Percentiles rank a stretch among this genome's conserved stretches.
Conservation (phyloP, 2,329 filamentous ascomycete genomes). For the Elsinoe australis region DNA sequence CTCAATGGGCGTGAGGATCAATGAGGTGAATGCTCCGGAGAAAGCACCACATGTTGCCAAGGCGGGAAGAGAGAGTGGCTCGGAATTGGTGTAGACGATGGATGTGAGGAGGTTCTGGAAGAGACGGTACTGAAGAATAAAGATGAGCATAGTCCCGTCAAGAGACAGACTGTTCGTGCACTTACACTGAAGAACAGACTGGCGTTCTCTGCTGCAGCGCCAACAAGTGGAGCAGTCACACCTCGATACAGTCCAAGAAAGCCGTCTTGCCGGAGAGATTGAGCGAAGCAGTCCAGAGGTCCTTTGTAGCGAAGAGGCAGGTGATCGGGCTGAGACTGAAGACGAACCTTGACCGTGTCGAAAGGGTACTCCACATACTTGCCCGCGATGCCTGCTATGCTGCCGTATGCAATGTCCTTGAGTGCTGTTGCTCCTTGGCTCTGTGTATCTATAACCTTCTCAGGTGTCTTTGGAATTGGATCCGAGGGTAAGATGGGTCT, state of each 20-base stretch:
- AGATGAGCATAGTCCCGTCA: constrained; percentile 22
- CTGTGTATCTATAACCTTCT: constrained; percentile 15
- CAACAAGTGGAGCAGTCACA: constrained; percentile 81
- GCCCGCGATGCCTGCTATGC: constrained; percentile 79
- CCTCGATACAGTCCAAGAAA: constrained; percentile 78
- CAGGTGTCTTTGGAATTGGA: not conserved
- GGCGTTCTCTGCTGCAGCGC: constrained; percentile 86
- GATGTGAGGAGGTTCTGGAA: constrained; percentile 55
- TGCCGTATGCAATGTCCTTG: constrained; percentile 84
- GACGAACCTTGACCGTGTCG: constrained; percentile 93
- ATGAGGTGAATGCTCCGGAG: constrained; percentile 79
- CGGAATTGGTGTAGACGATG: constrained; percentile 46
- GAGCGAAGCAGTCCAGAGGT: constrained; percentile 85
- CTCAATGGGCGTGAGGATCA: constrained; percentile 90
- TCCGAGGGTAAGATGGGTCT: not conserved
- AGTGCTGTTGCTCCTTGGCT: constrained; percentile 57
- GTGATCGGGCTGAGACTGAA: constrained; percentile 89
- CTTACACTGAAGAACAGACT: constrained; percentile 67
- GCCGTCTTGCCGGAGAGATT: constrained; percentile 75
- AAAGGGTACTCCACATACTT: constrained; percentile 99
- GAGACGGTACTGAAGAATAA: constrained; percentile 41
- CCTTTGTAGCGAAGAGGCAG: constrained; percentile 75
- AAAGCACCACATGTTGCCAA: constrained; percentile 76
- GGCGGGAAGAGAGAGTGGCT: constrained; percentile 63
- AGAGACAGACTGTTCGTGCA: constrained; percentile 11